These are phyloP conservation scores for Pseudogymnoascus sp. DNA, from an alignment of 2,329 filamentous ascomycete genomes.

Conservation along the genomic window DNA sequence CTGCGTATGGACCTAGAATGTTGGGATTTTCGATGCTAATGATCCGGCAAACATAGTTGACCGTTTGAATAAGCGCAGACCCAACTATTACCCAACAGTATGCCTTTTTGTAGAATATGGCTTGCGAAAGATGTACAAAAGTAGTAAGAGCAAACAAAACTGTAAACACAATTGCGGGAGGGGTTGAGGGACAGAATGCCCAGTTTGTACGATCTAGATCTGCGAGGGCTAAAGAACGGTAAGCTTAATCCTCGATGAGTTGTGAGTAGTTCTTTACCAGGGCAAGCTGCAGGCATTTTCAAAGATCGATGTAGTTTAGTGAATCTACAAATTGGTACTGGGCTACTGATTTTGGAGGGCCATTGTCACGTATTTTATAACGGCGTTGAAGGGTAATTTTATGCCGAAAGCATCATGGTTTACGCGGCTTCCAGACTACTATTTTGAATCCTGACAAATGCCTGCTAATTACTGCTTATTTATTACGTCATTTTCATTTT, in stretches of 20 bases:
- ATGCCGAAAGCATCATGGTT: neutral
- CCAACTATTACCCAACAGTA: slow-evolving; percentile 18
- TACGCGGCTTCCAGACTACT: neutral
- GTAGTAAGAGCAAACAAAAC: slow-evolving; percentile 29
- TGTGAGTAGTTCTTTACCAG: neutral
- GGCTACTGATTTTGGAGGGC: neutral
- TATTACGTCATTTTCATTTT: neutral
- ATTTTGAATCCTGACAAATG: neutral
- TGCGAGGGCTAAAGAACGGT: neutral
- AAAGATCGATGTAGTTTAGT: neutral
- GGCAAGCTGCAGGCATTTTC: neutral
- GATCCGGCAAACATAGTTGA: slow-evolving; percentile 17
- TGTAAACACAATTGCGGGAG: slow-evolving; percentile 29
- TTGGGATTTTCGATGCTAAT: slow-evolving; percentile 25
- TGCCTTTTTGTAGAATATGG: slow-evolving; percentile 27
- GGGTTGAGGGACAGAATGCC: slow-evolving; percentile 25
- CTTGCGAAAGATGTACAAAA: slow-evolving; percentile 28
- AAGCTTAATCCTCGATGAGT: neutral
- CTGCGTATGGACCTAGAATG: slow-evolving; percentile 17
- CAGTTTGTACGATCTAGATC: slow-evolving; percentile 6
- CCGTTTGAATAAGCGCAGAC: slow-evolving; percentile 14
- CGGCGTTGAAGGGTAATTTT: neutral
- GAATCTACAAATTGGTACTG: neutral
- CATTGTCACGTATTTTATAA: neutral
- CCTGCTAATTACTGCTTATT: neutral